phyloP scores from a whole-genome alignment of 2,329 filamentous ascomycete species.

The Verticillium tricorpus region DNA sequence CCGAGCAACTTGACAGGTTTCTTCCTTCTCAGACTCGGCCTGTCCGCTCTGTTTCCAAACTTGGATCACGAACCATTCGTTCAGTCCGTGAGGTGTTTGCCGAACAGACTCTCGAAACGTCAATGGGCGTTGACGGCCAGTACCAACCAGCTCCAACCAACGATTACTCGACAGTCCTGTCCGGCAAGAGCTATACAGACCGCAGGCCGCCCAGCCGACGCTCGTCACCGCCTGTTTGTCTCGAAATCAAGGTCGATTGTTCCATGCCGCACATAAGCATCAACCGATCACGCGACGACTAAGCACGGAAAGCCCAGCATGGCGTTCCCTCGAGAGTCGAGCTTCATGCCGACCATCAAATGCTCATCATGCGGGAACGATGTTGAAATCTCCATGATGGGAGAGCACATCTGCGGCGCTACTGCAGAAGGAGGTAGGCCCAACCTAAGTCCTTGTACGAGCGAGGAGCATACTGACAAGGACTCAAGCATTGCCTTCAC shows the following conservation, averaged over 20 bases:
- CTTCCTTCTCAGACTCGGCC: not conserved
- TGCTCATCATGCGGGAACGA: slow-evolving; percentile 75
- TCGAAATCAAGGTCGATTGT: not conserved
- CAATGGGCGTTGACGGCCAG: not conserved
- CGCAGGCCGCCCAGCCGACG: not conserved
- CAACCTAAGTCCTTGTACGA: not conserved
- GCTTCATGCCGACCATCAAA: slow-evolving; percentile 78
- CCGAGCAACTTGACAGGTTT: not conserved
- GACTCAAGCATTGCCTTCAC: slow-evolving; percentile 33
- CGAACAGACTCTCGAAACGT: not conserved
- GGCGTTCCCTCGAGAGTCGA: slow-evolving; percentile 55
- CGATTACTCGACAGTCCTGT: not conserved
- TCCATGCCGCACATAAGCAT: not conserved
- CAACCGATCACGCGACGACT: not conserved
- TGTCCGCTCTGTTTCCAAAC: not conserved
- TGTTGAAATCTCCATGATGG: slow-evolving; percentile 81
- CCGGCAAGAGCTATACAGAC: not conserved
- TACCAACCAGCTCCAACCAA: not conserved
- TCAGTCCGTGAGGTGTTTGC: not conserved
- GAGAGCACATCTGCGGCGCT: slow-evolving; percentile 70
- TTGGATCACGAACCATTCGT: not conserved
- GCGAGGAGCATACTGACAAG: not conserved
- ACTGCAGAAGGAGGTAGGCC: slow-evolving; percentile 42
- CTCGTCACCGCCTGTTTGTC: not conserved
- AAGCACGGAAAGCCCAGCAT: slow-evolving; percentile 28